Base-by-base conservation (phyloP, 371 early-diverging fungal genomes). In the Mortierella polycephala region DNA sequence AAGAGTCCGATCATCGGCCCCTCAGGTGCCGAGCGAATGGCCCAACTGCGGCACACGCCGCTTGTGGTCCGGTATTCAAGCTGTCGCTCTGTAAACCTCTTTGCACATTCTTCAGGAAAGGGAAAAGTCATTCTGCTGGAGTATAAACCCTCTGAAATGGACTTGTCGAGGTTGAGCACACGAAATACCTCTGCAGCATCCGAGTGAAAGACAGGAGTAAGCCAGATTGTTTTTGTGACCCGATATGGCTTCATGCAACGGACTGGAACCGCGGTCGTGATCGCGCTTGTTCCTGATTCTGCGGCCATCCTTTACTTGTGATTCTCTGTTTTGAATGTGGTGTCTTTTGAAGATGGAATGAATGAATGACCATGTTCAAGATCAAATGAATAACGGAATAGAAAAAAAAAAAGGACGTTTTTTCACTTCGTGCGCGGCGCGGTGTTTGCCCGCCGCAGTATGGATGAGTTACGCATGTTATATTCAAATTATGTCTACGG, bases 1-100 rank as follows among this genome's bases (percentile, higher is more conserved):
- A 75, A 13, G 5, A 75, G 18, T 0, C 75, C 75, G 7, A 75
- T 75, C 42, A 75, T 62, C 1, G 67, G 75, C 7, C 75, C 75
- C 10, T 49, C 47, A 1, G 42, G 37, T 0, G 58, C 41, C 0
- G 47, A 37, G 23, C 70, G 70, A 21, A 75, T 75, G 12, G 70
- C 70, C 75, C 69, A 75, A 14, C 23, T 56, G 18, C 39, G 40
- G 8, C 12, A 49, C 2, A 60, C 45, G 0, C 64, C 64, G 7
- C 21, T 6, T 40, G 55, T 12, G 39, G 37, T 11, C 13, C 68
- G 18, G 23, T 39, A 9, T 4, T n/a, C 0, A 5, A 52, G 39
- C 20, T 64, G 64, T 49, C 64, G 59, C 14, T 64, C 44, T 23
- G 61, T 53, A n/a, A 74, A 74, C 1, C 16, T 52, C 5, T 14